Base-by-base conservation (phyloP, 1,139 yeast species). In the Saccharomyces hybrid region DNA sequence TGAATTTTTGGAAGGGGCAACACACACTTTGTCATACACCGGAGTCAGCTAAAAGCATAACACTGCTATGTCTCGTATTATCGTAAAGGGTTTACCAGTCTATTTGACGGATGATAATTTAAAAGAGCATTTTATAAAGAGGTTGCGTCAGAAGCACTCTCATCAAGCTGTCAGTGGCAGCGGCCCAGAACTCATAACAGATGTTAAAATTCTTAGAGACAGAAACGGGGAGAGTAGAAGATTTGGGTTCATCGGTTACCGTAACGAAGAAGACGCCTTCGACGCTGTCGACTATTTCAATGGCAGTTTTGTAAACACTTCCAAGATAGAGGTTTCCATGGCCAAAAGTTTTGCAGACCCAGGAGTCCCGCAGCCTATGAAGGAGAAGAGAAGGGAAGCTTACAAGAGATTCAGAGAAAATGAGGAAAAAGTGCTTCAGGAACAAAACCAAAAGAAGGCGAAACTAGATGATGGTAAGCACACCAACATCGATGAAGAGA, bases 191-290 rank as follows among this genome's bases (percentile, higher is more conserved):
- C 74, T 76, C 57, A 88, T 90, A 29, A 88, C 98, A 0, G 99
- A 93, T 76, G 93, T 88, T 49, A 89, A 87, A 69, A 76, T 93
- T 50, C 81, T 90, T 81, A 84, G 81, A 62, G 86, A 85, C 59
- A 78, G 85, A 62, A 82, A 81, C 61, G 99, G 99, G 38, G 87
- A 85, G 65, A 87, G 96, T 11, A 81, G 99, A 71, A 77, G 95
- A 61, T 95, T 95, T 76, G 98, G 96, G 11, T 93, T 93, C 65
- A 76, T 95, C 55, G 99, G 99, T 0, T 93, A 80, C 70, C 85
- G 82, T 64, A 76, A 82, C 14, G 76, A 73, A 27, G 78, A 73
- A 4, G 96, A 88, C 65, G 99, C 99, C 0, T 81, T 78, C 52
- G 79, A 76, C 50, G 96, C 97, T 0, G 93, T 85, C 5, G 76